phyloP scores from a whole-genome alignment of 352 stramenopile genomes.

The Pythium myriotylum region DNA sequence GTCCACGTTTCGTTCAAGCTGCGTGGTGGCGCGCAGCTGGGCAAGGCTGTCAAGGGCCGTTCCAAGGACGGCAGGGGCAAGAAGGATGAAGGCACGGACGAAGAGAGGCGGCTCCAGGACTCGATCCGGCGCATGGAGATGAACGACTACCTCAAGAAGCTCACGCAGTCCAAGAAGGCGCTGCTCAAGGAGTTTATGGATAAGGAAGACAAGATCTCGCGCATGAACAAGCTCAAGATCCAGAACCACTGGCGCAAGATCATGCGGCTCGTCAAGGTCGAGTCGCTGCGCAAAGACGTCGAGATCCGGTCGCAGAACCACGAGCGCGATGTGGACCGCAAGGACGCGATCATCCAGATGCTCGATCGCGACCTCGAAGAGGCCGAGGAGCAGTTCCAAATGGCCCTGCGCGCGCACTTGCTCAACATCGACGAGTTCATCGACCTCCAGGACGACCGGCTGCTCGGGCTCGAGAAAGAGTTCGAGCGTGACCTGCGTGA shows the following conservation, averaged over 20 bases:
- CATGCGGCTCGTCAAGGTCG: conserved; percentile 94
- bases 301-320: conserved; percentile 93
- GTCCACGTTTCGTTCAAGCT: conserved; percentile 43
- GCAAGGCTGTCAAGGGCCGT: conserved; percentile 77
- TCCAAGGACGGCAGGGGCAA: conserved; percentile 77
- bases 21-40: conserved; percentile 67
- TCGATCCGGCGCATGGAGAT: conserved; percentile 84
- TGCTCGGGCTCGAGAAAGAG: conserved; percentile 89
- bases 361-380: conserved; percentile 93
- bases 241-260: conserved; percentile 96
- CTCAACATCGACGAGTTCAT: conserved; percentile 93
- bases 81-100: conserved; percentile 67
- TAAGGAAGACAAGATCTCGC: conserved; percentile 70
- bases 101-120: conserved; percentile 72
- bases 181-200: conserved; percentile 77
- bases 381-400: conserved; percentile 94
- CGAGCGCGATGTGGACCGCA: conserved; percentile 94
- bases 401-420: conserved; percentile 87
- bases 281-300: conserved; percentile 91
- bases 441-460: conserved; percentile 87
- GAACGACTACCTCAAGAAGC: conserved; percentile 85
- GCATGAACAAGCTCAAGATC: conserved; percentile 92
- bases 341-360: conserved; percentile 95
- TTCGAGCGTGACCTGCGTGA: conserved; percentile 89
- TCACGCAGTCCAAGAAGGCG: conserved; percentile 78